Base-by-base conservation (phyloP, 169 alveolate species). In the Miamiensis avidus region DNA sequence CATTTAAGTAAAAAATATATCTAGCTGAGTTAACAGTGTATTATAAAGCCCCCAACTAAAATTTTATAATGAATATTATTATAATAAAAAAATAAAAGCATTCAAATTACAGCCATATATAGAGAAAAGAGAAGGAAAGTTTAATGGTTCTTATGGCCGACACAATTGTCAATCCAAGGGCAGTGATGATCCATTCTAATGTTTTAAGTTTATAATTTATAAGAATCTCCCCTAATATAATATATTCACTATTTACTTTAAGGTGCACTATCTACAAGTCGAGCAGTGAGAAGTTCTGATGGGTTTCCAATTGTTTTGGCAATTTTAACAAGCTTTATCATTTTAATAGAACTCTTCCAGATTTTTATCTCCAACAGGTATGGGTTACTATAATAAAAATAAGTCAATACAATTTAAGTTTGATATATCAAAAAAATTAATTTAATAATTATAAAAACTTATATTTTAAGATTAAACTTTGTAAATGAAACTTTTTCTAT, bases 161-260 rank as follows among this genome's bases (percentile, higher is more conserved):
- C 84, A 65, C 92, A 88, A 33, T 83, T 83, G 72, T 87, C 87
- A n/a, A 91, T 73, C 95, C 95, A 91, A 75, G 90, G 84, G 31
- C 92, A 89, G 65, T 91, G 95, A 82, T 91, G 95, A 82, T 91
- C 95, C 89, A 91, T 85, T 84, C 89, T 78, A 49, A 49, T 49
- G 20, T 11, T 11, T 11, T 49, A 49, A 49, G 20, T 49, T 11
- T 11, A 11, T 11, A 49, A 49, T 49, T 49, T 49, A 11, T 11
- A 49, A 49, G 69, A 11, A 49, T 4, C 69, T 11, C 20, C 4
- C 4, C 4, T 49, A 49, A 49, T 49, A 49, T 49, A 49, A 11
- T 49, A 49, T 49, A 49, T 49, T 49, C 20, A 49, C 20, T 49
- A 49, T 11, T 49, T 49, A 49, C 4, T 49, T 86, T 26, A 77